Percentiles rank a stretch among this genome's conserved stretches.
Evolutionary conservation across 306 rosid genomes (phyloP).

Genomic region (Comarum palustre): DNA sequence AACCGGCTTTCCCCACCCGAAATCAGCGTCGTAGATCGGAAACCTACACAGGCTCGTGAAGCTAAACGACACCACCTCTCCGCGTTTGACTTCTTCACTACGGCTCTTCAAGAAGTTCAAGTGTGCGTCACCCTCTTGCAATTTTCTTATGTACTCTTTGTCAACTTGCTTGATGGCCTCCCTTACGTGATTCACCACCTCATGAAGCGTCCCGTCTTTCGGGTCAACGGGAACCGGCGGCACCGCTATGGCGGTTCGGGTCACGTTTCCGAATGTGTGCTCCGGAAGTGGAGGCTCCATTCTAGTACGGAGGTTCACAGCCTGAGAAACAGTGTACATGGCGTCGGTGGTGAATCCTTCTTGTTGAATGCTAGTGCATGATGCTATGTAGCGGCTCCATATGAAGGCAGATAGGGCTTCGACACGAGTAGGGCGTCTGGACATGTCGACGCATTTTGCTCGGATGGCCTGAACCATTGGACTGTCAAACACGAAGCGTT

Average conservation of each 20-base stretch:
- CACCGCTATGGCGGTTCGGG: background rate
- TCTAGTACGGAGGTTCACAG: constrained; percentile 36
- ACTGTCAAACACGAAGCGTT: constrained; percentile 29
- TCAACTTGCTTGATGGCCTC: constrained; percentile 19
- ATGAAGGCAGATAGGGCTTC: constrained; percentile 46
- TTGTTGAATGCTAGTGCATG: constrained; percentile 10
- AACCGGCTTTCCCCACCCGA: constrained; percentile 37
- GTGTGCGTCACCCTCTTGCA: constrained; percentile 4
- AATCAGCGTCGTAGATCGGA: constrained; percentile 30
- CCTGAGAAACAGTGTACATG: constrained; percentile 16
- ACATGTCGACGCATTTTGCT: constrained; percentile 1
- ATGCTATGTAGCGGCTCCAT: constrained; percentile 28
- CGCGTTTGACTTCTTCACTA: background rate
- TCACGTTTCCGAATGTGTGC: constrained; percentile 34
- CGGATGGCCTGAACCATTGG: constrained; percentile 15
- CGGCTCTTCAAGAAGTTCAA: constrained; percentile 10
- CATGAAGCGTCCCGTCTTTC: background rate
- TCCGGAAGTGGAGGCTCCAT: constrained; percentile 35
- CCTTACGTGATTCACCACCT: constrained; percentile 18
- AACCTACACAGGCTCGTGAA: constrained; percentile 38
- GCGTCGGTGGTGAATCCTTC: background rate
- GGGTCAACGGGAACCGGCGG: background rate
- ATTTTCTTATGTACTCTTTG: constrained; percentile 8
- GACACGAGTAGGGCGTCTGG: constrained; percentile 32
- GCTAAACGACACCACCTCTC: constrained; percentile 26